A percentile compares a stretch with the other conserved stretches of the same genome.
These are phyloP conservation scores for Xerocomus nothofagi DNA, from an alignment of 1,284 basidiomycete species.

Conservation along the genomic window DNA sequence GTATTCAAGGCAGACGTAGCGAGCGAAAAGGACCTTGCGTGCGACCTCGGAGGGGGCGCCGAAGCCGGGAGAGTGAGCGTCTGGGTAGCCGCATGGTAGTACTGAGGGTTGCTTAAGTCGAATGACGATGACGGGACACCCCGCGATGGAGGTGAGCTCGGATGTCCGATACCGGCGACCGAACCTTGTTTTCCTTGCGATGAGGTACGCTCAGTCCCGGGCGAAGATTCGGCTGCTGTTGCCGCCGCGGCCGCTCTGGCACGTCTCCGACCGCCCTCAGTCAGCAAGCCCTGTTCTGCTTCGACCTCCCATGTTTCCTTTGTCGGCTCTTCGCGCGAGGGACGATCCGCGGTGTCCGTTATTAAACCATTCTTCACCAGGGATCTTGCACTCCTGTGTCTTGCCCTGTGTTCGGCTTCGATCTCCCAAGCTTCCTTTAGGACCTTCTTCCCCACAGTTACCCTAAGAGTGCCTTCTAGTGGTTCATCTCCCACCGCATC, in stretches of 20 bases:
- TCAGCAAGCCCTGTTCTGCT: constrained; percentile 68
- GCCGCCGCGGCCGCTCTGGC: constrained; percentile 47
- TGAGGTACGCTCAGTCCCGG: constrained; percentile 8
- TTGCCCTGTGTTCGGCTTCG: constrained; percentile 58
- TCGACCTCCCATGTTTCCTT: constrained; percentile 79
- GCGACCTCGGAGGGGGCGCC: constrained; percentile 52
- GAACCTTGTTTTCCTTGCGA: constrained; percentile 19
- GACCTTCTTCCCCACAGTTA: constrained; percentile 68
- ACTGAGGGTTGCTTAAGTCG: constrained; percentile 53
- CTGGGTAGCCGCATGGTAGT: constrained; percentile 53
- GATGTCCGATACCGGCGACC: constrained; percentile 25
- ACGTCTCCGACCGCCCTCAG: constrained; percentile 66
- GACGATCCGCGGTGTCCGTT: constrained; percentile 5
- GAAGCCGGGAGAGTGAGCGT: constrained; percentile 67
- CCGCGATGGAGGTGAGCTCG: constrained; percentile 26
- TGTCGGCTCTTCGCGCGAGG: constrained; percentile 38
- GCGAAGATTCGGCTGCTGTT: constrained; percentile 45
- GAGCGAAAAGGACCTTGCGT: constrained; percentile 64
- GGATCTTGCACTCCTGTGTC: constrained; percentile 36
- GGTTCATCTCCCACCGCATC: constrained; percentile 55
- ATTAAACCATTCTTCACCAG: constrained; percentile 12
- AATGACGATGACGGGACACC: constrained; percentile 21
- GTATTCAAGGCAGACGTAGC: constrained; percentile 31
- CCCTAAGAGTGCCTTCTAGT: constrained; percentile 48
- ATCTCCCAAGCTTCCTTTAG: constrained; percentile 76